A percentile compares a stretch with the other conserved stretches of the same genome.
Conservation (phyloP, 805 yeast genomes). For the Myxozyma neotropica region DNA sequence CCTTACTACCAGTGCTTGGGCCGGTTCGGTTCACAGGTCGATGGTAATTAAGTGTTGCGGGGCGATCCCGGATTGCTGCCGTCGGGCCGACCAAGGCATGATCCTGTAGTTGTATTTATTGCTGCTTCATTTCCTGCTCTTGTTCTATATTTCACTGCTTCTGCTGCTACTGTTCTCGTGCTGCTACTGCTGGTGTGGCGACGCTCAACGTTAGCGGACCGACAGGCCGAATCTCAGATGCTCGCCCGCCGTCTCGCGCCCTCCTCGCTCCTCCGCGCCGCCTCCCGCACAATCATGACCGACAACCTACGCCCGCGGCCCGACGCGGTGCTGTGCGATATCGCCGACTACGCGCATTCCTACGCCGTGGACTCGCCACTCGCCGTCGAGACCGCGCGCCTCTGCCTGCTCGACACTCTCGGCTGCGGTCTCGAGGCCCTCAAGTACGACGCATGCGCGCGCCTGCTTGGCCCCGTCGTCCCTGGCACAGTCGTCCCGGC, state of each 20-base stretch:
- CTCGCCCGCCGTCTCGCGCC: background rate
- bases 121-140: background rate
- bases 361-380: constrained; percentile 50
- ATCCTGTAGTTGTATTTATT: background rate
- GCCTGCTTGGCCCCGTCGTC: constrained; percentile 58
- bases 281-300: constrained; percentile 35
- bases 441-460: constrained; percentile 53
- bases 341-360: constrained; percentile 55
- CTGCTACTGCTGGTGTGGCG: background rate
- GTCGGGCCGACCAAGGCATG: constrained; percentile 1
- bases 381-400: constrained; percentile 57
- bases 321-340: constrained; percentile 53
- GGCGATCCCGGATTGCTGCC: background rate
- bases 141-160: background rate
- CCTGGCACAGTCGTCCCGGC: constrained; percentile 59
- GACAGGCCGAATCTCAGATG: too few relatives aligned
- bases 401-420: constrained; percentile 58
- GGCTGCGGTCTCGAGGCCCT: constrained; percentile 65
- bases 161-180: background rate
- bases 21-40: background rate
- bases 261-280: background rate
- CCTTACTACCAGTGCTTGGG: too few relatives aligned
- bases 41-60: background rate
- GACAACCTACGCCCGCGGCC: constrained; percentile 57
- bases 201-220: too few relatives aligned